These are phyloP conservation scores for Medakamo hakoo DNA, from an alignment of 139 green algal species.

Conservation along the genomic window DNA sequence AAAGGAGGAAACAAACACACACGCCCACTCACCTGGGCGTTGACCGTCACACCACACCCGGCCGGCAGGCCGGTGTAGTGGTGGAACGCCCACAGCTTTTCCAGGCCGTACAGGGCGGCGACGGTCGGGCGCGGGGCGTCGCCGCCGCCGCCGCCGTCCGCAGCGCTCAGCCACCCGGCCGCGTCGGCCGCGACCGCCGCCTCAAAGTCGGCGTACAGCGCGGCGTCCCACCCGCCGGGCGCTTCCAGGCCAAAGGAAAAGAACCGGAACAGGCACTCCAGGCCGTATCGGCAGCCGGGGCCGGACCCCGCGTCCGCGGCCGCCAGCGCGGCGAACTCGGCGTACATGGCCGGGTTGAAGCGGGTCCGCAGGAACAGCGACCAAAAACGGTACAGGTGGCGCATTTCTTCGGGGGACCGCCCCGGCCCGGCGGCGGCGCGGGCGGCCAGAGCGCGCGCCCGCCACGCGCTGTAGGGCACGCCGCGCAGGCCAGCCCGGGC, in stretches of 20 bases:
- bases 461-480: not conserved
- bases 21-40: constrained; percentile 15
- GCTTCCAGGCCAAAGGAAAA: constrained; percentile 88
- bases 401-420: constrained; percentile 78
- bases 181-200: constrained; percentile 35
- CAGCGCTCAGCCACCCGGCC: constrained; percentile 1
- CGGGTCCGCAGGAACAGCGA: constrained; percentile 90
- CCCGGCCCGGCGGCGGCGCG: no score
- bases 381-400: constrained; percentile 97
- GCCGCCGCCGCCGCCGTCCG: not conserved
- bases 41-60: constrained; percentile 26
- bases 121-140: constrained; percentile 26
- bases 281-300: constrained; percentile 87
- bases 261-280: constrained; percentile 91
- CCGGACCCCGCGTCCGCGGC: constrained; percentile 34
- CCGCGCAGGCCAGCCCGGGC: not conserved
- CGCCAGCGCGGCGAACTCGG: constrained; percentile 45
- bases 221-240: constrained; percentile 33
- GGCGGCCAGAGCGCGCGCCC: not conserved
- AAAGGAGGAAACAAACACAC: not conserved
- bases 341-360: constrained; percentile 88
- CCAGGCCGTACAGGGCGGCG: constrained; percentile 82
- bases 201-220: constrained; percentile 83
- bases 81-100: constrained; percentile 94
- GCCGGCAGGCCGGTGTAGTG: constrained; percentile 70